Evolutionary conservation across 1,139 yeast genomes (phyloP), one percentile per base, ranked within the genome.

Genomic region (Scheffersomyces stambukii): DNA sequence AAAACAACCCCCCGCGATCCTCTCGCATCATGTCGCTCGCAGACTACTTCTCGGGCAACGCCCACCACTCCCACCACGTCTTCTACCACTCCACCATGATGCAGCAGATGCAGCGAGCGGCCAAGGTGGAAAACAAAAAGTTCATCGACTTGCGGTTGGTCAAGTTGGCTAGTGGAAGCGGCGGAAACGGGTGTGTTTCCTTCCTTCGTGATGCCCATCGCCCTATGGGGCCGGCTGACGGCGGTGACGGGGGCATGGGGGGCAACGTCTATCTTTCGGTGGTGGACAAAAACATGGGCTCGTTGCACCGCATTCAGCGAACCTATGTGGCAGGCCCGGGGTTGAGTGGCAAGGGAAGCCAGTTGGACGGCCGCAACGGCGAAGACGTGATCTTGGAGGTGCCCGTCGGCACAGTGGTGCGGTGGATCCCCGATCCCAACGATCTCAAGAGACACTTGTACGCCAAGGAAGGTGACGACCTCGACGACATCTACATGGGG

Each of bases 171-270:
- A 77, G 94, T 24, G 98, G 98, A 0, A 65, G 63, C 27, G 98
- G 98, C 16, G 98, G 98, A 1, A 70, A 80, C 50, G 98, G 98
- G 5, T 70, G 77, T 27, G 81, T 86, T 0, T 81, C 96, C 1
- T 91, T 91, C 52, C 73, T 81, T 40, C 63, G 95, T 37, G 97
- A 86, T 45, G 85, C 95, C 2, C 84, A 88, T 29, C 62, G 85
- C 24, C 70, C 95, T 0, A 68, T 71, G 12, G 98, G 98, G 0
- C 97, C 98, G 0, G 95, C 98, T 0, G 95, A 89, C 54, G 98
- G 98, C 14, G 98, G 98, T 10, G 97, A 91, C 55, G 98, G 98
- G 14, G 98, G 98, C 5, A 64, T 69, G 37, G 98, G 98, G 8
- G 98, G 98, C 2, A 71, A 82, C 31, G 72, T 91, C 3, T 89